A percentile compares a stretch with the other conserved stretches of the same genome.
These are phyloP conservation scores for Bryoerythrophyllum caledonicum DNA, from an alignment of 225 moss, liverwort and hornwort species.

Conservation along the genomic window DNA sequence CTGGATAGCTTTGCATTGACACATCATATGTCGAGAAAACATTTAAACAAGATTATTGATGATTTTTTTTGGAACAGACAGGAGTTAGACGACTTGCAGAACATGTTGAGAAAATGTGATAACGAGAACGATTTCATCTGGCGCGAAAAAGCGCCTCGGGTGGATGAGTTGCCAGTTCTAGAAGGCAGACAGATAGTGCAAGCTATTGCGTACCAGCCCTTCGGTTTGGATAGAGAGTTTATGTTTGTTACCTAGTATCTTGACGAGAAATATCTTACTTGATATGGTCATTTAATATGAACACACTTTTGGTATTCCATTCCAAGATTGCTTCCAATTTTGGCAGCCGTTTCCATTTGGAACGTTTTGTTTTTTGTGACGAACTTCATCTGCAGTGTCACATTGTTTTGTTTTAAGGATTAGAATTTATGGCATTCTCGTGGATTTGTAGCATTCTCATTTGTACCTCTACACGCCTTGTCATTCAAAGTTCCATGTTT, in stretches of 20 bases:
- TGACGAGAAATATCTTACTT: not conserved
- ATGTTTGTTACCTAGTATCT: constrained; percentile 73
- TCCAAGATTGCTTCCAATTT: not conserved
- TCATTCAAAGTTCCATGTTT: too few relatives aligned
- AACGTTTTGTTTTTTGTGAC: too few relatives aligned
- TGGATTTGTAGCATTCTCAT: not conserved
- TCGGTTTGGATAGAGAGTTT: constrained; percentile 93
- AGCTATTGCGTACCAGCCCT: constrained; percentile 73
- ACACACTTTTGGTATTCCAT: not conserved
- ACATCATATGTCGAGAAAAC: too few relatives aligned
- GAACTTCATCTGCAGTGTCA: not conserved
- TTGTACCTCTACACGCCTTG: not conserved
- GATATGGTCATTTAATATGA: not conserved
- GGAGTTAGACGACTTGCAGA: constrained; percentile 71
- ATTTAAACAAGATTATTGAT: too few relatives aligned
- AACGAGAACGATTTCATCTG: constrained; percentile 93
- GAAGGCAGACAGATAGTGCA: constrained; percentile 94
- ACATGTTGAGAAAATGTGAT: constrained; percentile 76
- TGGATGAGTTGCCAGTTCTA: constrained; percentile 88
- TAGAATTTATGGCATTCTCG: not conserved
- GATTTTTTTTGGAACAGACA: too few relatives aligned
- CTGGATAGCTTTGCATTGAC: too few relatives aligned
- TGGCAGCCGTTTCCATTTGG: not conserved
- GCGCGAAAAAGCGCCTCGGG: constrained; percentile 71
- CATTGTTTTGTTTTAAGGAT: not conserved